Conservation (phyloP, 2,329 filamentous ascomycete genomes). For the Phaeophleospora eucalypticola region DNA sequence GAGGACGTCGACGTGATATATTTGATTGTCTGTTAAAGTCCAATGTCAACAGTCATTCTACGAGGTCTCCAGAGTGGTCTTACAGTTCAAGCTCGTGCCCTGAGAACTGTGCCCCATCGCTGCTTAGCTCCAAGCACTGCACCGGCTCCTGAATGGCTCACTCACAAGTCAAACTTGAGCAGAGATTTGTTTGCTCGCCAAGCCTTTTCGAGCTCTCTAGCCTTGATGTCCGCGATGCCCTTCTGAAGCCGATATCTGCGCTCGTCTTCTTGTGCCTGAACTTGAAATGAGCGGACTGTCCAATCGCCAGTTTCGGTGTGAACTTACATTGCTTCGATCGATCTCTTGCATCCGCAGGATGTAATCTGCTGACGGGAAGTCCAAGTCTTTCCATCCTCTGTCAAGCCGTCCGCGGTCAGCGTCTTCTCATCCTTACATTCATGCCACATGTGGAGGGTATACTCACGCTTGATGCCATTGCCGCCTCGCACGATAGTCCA, state of each 20-base stretch:
- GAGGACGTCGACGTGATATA: too few species aligned
- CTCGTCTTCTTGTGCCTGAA: conserved; percentile 2
- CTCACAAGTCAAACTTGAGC: conserved; percentile 11
- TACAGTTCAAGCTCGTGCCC: too few species aligned
- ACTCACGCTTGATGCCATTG: too few species aligned
- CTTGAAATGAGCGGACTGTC: background rate
- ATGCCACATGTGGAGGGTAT: background rate
- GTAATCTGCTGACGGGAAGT: background rate
- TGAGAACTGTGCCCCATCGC: too few species aligned
- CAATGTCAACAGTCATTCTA: too few species aligned
- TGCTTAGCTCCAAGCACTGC: too few species aligned
- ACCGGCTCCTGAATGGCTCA: too few species aligned
- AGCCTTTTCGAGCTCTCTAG: conserved; percentile 3
- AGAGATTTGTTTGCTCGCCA: conserved; percentile 8
- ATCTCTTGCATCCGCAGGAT: background rate
- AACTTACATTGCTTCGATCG: background rate
- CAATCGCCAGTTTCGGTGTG: background rate
- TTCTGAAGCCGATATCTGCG: conserved; percentile 6
- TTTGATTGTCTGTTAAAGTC: too few species aligned
- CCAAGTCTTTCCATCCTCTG: background rate
- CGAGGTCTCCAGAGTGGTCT: too few species aligned
- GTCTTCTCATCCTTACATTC: background rate
- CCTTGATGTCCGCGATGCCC: conserved; percentile 7
- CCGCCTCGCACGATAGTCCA: too few species aligned
- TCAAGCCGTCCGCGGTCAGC: background rate